Percentiles rank a stretch among this genome's conserved stretches.
phyloP scores from a whole-genome alignment of 2,329 filamentous ascomycete genomes.

The Botryotinia narcissicola region DNA sequence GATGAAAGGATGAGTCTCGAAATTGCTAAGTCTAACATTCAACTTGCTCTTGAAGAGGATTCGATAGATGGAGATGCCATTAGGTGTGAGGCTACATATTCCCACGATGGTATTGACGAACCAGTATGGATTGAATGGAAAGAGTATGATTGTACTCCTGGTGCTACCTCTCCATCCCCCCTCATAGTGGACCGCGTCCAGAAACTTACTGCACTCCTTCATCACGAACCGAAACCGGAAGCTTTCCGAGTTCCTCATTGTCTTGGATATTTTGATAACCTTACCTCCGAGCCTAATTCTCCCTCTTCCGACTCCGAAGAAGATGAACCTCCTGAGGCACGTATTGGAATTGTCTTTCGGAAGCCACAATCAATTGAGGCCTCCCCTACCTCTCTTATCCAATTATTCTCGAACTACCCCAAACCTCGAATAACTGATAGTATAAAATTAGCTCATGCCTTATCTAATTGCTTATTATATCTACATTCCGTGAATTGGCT shows the following conservation, averaged over 20 bases:
- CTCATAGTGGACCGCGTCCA: constrained; percentile 46
- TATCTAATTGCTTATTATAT: constrained; percentile 53
- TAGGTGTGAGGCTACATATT: constrained; percentile 44
- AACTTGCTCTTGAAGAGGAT: constrained; percentile 11
- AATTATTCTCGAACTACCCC: constrained; percentile 44
- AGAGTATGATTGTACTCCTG: constrained; percentile 44
- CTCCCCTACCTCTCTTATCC: constrained; percentile 48
- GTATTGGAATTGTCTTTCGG: constrained; percentile 55
- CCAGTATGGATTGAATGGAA: constrained; percentile 53
- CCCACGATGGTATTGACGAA: constrained; percentile 38
- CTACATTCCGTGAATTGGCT: constrained; percentile 57
- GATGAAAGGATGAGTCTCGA: constrained; percentile 21
- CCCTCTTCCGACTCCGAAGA: constrained; percentile 35
- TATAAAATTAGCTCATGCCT: constrained; percentile 49
- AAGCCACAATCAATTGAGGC: constrained; percentile 44
- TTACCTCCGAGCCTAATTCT: constrained; percentile 25
- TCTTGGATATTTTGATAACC: constrained; percentile 50
- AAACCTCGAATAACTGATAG: constrained; percentile 52
- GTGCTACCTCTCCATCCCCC: constrained; percentile 40
- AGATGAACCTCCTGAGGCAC: constrained; percentile 44
- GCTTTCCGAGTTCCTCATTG: constrained; percentile 52
- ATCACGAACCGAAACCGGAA: constrained; percentile 48
- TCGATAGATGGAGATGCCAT: constrained; percentile 4
- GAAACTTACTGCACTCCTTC: constrained; percentile 49
- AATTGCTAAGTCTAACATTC: constrained; percentile 25